Base-by-base conservation (phyloP, 805 yeast species). In the Zygoascus flipseniorum region DNA sequence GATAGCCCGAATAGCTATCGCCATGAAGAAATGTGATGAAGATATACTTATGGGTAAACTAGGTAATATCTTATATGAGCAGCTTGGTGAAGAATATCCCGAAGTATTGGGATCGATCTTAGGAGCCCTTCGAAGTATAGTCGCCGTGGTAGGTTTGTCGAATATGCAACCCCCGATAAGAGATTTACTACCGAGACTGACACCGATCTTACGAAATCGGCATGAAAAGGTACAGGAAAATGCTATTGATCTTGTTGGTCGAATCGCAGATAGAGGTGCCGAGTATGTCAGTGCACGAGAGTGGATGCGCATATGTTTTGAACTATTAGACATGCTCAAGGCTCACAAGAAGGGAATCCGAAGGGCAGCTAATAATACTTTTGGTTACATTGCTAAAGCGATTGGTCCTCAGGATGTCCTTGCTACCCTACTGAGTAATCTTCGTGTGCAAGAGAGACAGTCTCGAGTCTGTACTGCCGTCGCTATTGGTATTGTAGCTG, bases 291-390 rank as follows among this genome's bases (percentile, higher is more conserved):
- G 89, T 39, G 95, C 96, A 2, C 81, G 88, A 56, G 99, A 93
- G 68, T 93, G 99, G 99, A 88, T 93, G 92, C 76, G 98, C 57
- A 86, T 92, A 26, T 87, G 97, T 63, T 89, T 87, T 68, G 97
- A 90, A 62, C 74, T 93, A 35, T 69, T 93, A 47, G 98, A 93
- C 60, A 82, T 92, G 82, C 75, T 93, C 55, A 89, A 88, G 64
- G 84, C 95, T 20, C 80, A 86, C 5, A 80, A 80, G 53, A 88
- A 85, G 61, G 74, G 83, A 13, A 87, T 90, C 47, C 72, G 98
- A 58, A 75, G 83, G 31, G 85, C 90, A 0, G 96, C 99, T 0
- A 93, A 90, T 64, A 80, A 80, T 18, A 87, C 98, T 0, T 93
- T 93, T 72, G 99, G 98, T 0, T 78, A 79, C 50, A 89, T 93